Base-by-base conservation (phyloP, 2,329 filamentous ascomycete genomes). In the Colletotrichum sp. region DNA sequence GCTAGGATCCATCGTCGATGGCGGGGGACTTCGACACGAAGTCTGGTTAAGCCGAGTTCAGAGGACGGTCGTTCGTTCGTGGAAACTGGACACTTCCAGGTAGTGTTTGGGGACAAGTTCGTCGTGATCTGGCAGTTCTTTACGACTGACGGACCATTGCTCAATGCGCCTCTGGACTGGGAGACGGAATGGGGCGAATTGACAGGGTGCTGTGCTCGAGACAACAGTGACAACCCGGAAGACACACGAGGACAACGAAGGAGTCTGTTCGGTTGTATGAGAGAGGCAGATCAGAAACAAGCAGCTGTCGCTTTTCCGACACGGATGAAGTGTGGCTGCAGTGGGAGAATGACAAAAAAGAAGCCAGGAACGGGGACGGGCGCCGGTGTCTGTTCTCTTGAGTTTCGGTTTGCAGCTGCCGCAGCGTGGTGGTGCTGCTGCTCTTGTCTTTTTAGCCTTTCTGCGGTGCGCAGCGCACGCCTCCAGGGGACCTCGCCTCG, bases 1-100 rank as follows among this genome's bases (percentile, higher is more conserved):
- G 69, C 82, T 83, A 25, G 80, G 82, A 76, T 84, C 83, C 81
- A 77, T 79, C 27, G 59, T 59, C 29, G 32, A 15, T 61, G 49
- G 62, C n/a, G 12, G n/a, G 19, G n/a, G 32, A 32, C 30, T 62
- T 34, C 59, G 6, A 32, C 27, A 61, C n/a, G 29, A 62, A 13
- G 32, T 32, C 5, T 34, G 30, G 44, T 49, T 15, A 11, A n/a
- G 19, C 32, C 4, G 59, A 15, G 22, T 32, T 34, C 27, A 62
- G 7, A 32, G 25, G 57, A 32, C 11, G 19, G 32, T 62, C 12
- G 4, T 25, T n/a, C 19, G n/a, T 9, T 64, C 15, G 32, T 16
- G 22, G 19, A 6, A 34, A 59, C 27, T 27, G n/a, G n/a, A 69
- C 30, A 19, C 49, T 36, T 59, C 29, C 30, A 25, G 32, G 32